Evolutionary conservation across 805 yeast genomes (phyloP).

Genomic region (Martiniozyma abietophila): DNA sequence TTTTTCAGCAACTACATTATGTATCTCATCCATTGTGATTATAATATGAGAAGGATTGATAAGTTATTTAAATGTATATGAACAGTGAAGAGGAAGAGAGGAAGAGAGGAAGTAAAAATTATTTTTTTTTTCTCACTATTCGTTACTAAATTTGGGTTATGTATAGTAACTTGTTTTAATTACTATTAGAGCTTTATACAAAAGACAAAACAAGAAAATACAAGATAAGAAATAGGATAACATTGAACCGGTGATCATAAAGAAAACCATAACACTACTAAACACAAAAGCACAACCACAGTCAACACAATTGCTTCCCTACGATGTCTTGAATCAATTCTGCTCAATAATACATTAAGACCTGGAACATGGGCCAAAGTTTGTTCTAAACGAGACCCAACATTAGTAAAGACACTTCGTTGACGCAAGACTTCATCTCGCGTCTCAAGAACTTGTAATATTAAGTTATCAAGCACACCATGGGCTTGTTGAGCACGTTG

Average conservation of each 20-base stretch:
- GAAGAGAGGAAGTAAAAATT: background rate
- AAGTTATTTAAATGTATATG: too few relatives aligned
- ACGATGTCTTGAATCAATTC: constrained; percentile 81
- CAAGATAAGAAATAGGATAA: too few relatives aligned
- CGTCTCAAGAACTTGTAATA: constrained; percentile 82
- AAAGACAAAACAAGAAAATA: too few relatives aligned
- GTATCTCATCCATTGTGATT: constrained; percentile 3
- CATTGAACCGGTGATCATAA: constrained; percentile 5
- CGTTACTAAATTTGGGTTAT: too few relatives aligned
- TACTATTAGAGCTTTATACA: too few relatives aligned
- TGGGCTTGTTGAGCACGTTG: constrained; percentile 65
- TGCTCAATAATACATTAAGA: constrained; percentile 58
- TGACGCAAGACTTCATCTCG: constrained; percentile 78
- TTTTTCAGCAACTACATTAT: constrained; percentile 1
- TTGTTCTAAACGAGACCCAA: constrained; percentile 53
- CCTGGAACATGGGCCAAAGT: constrained; percentile 75
- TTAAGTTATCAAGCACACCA: constrained; percentile 65
- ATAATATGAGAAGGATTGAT: too few relatives aligned
- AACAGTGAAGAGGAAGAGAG: background rate
- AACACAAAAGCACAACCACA: constrained; percentile 59
- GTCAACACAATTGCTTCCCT: constrained; percentile 85
- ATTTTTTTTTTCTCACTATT: too few relatives aligned
- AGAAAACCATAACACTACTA: constrained; percentile 45
- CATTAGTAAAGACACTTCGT: constrained; percentile 49
- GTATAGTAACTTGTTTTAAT: too few relatives aligned